Evolutionary conservation across 1,139 yeast species (phyloP).

Genomic region (Lodderomyces orthopsilosis): DNA sequence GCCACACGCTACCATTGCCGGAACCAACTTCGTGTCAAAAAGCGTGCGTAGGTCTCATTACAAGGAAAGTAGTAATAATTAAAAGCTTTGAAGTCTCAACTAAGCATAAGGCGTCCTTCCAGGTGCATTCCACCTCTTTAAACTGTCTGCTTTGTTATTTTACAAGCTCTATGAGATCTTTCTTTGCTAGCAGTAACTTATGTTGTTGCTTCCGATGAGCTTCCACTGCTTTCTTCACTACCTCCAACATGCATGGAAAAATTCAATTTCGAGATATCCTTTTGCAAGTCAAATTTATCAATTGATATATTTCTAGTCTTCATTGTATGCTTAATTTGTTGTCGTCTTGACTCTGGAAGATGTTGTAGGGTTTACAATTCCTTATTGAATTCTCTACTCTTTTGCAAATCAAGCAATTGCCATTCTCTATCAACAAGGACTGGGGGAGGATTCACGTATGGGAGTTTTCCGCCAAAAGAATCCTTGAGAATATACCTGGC

Average conservation of each 20-base stretch:
- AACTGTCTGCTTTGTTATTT: too few relatives aligned
- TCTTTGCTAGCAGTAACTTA: too few relatives aligned
- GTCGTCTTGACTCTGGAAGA: conserved; percentile 69
- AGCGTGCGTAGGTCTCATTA: not conserved
- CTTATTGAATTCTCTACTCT: conserved; percentile 61
- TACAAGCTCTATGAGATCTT: too few relatives aligned
- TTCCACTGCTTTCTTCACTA: conserved; percentile 13
- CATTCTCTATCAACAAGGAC: conserved; percentile 33
- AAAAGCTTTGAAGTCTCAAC: too few relatives aligned
- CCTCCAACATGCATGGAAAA: conserved; percentile 72
- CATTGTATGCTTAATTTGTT: conserved; percentile 66
- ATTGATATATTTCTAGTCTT: conserved; percentile 48
- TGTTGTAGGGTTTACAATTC: conserved; percentile 64
- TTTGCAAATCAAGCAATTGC: conserved; percentile 42
- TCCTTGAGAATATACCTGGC: conserved; percentile 91
- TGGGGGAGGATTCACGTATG: conserved; percentile 89
- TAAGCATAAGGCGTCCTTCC: too few relatives aligned
- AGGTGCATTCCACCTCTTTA: too few relatives aligned
- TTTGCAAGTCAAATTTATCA: conserved; percentile 60
- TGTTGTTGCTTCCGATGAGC: conserved; percentile 36
- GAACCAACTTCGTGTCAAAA: not conserved
- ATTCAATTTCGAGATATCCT: conserved; percentile 68
- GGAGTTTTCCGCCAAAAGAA: conserved; percentile 86
- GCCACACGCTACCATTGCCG: not conserved
- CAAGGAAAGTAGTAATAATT: not conserved